Conservation (phyloP, 768 basidiomycete species). For the Podaxis sp. region DNA sequence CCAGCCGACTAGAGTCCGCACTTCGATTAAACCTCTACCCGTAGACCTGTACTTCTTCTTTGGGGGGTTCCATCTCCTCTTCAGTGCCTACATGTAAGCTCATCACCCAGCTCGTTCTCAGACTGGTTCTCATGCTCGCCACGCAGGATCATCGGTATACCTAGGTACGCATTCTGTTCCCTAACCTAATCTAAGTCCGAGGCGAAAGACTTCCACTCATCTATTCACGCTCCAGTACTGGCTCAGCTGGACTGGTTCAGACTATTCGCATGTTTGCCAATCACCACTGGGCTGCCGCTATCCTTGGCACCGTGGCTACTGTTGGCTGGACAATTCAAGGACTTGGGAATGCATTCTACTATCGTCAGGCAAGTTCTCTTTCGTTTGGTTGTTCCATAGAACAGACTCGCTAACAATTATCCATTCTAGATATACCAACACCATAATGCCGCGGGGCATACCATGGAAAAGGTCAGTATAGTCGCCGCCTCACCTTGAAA, state of each 20-base stretch:
- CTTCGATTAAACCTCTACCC: constrained; percentile 23
- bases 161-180: constrained; percentile 44
- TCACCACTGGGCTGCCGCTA: constrained; percentile 71
- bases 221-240: constrained; percentile 54
- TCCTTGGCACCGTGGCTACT: constrained; percentile 77
- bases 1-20: constrained; percentile 20
- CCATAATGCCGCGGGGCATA: constrained; percentile 80
- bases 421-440: constrained; percentile 24
- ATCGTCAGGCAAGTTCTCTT: constrained; percentile 56
- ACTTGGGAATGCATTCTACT: constrained; percentile 75
- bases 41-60: constrained; percentile 97
- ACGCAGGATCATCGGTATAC: constrained; percentile 88
- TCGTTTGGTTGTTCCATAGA: constrained; percentile 5
- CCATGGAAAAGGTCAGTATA: constrained; percentile 70
- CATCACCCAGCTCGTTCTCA: constrained; percentile 19
- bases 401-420: constrained; percentile 11
- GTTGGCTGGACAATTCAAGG: constrained; percentile 88
- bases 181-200: constrained; percentile 24
- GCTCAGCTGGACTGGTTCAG: constrained; percentile 92
- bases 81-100: constrained; percentile 85
- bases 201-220: constrained; percentile 22
- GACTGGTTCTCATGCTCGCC: constrained; percentile 25
- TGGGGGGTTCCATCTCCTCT: constrained; percentile 90
- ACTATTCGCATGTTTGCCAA: constrained; percentile 77
- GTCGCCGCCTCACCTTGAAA: background rate